These are phyloP conservation scores for Neofusicoccum sp. DNA, from an alignment of 2,329 filamentous ascomycete genomes.

Conservation along the genomic window DNA sequence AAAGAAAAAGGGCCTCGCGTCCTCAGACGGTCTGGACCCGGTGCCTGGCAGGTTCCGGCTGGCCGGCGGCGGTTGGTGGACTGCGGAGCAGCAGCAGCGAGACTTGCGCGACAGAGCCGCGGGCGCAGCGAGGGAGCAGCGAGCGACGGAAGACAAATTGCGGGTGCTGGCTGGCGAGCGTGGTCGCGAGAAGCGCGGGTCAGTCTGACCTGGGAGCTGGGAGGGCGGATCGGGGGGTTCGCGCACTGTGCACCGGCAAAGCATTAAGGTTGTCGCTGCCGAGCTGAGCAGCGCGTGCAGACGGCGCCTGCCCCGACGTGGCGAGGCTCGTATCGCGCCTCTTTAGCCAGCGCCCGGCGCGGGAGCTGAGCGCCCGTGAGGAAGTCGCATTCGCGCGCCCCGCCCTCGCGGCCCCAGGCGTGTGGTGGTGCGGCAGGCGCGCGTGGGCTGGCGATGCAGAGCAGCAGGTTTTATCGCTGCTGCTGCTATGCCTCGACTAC, in stretches of 20 bases:
- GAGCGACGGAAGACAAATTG: background rate
- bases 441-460: background rate
- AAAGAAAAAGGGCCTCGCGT: background rate
- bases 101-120: background rate
- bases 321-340: slow-evolving; percentile 8
- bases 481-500: background rate
- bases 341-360: background rate
- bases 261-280: background rate
- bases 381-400: too few species aligned
- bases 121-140: background rate
- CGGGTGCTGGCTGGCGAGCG: background rate
- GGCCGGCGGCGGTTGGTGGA: background rate
- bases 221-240: background rate
- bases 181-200: background rate
- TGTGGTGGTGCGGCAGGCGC: background rate
- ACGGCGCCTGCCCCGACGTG: background rate
- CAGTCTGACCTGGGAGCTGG: background rate
- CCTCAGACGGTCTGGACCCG: background rate
- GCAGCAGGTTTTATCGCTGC: background rate
- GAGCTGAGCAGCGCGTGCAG: background rate
- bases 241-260: too few species aligned
- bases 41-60: background rate
- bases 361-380: too few species aligned
- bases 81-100: background rate
- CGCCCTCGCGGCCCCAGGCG: too few species aligned